Evolutionary conservation across 176 grass and related monocot genomes (phyloP).

Genomic region (Raddia distichophylla): DNA sequence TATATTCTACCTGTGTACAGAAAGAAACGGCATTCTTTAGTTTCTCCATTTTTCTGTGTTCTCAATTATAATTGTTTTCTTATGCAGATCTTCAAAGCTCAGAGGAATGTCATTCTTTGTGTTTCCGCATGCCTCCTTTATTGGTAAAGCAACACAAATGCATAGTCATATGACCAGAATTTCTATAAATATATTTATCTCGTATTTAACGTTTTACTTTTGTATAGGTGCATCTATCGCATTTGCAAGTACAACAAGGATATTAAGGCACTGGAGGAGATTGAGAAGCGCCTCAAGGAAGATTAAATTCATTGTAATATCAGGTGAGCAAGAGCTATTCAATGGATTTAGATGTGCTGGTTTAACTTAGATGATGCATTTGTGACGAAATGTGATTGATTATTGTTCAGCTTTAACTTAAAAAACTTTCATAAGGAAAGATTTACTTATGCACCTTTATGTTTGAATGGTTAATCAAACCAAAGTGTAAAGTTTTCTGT

Average conservation of each 20-base stretch:
- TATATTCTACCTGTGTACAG: neutral
- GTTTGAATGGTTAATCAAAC: neutral
- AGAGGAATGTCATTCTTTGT: slow-evolving; percentile 93
- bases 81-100: slow-evolving; percentile 92
- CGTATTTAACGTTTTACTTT: slow-evolving; percentile 26
- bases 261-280: slow-evolving; percentile 75
- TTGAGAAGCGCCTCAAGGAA: slow-evolving; percentile 77
- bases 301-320: slow-evolving; percentile 47
- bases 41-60: slow-evolving; percentile 8
- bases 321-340: slow-evolving; percentile 40
- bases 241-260: slow-evolving; percentile 83
- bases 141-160: slow-evolving; percentile 59
- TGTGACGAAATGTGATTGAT: neutral
- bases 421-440: neutral
- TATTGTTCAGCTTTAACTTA: slow-evolving; percentile 5
- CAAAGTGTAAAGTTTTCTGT: neutral
- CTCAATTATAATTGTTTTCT: slow-evolving; percentile 21
- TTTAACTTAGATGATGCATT: neutral
- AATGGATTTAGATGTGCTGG: neutral
- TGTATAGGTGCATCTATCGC: slow-evolving; percentile 66
- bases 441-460: neutral
- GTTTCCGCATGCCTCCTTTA: slow-evolving; percentile 78
- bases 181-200: slow-evolving; percentile 14
- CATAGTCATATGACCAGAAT: slow-evolving; percentile 25
- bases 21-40: neutral